Evolutionary conservation across 2,329 filamentous ascomycete species (phyloP), one percentile per base, ranked within the genome.

Genomic region (Pseudogymnoascus sp.): DNA sequence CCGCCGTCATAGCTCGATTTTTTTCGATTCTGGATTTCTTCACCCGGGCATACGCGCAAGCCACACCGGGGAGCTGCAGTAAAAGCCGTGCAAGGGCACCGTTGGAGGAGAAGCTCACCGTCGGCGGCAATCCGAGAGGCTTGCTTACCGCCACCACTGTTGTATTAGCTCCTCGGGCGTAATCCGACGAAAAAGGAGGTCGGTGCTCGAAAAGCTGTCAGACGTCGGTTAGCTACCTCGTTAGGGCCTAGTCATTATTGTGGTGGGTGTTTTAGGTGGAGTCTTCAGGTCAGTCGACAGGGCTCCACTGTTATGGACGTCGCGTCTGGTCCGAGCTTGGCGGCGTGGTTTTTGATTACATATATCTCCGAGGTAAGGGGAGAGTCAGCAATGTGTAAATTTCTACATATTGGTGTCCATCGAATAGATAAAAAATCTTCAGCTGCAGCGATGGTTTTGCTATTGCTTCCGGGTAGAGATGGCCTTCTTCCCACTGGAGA

Each of bases 261-360:
- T 14, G 16, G 28, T 14, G n/a, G 28, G 50, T 31, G 7, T 56
- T 56, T 46, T 18, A 25, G 44, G 25, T 56, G 46, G 46, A 31
- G 46, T 18, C 16, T 11, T 34, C 50, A 36, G 50, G 50, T 56
- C 50, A 56, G 12, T 56, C 50, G 28, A 14, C 50, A 56, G n/a
- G 50, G 50, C 23, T 14, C 10, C 16, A 11, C 1, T 14, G 46
- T 34, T 34, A 10, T 31, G 25, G 50, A 18, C 12, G 50, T 56
- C 50, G 50, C 50, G 6, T 56, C 28, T 34, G 50, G 16, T 56
- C 50, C 50, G 28, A 56, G 50, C 50, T 56, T 56, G 50, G 50
- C 50, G 28, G 5, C n/a, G 16, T 36, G 16, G 10, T 36, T 34
- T 18, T 36, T 56, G 8, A 18, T 12, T 12, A 36, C 28, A 34